Percentiles rank a stretch among this genome's conserved stretches.
Evolutionary conservation across 2,329 filamentous ascomycete genomes (phyloP).

Genomic region (Emergomyces orientalis): DNA sequence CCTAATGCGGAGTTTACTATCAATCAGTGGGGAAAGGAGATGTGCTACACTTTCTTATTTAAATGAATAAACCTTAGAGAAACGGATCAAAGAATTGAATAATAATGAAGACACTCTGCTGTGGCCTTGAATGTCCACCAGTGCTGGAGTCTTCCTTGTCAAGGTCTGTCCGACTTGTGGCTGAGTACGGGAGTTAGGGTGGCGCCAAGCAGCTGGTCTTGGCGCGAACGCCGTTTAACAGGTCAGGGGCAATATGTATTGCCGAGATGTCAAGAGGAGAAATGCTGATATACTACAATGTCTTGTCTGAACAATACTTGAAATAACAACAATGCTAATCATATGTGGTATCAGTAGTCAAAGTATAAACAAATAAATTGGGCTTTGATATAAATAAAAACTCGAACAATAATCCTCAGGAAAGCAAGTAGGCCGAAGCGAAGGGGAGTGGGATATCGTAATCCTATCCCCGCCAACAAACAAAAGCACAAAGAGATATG

Average conservation of each 20-base stretch:
- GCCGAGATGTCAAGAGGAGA: no score
- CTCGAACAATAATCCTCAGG: background rate
- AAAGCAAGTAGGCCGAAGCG: background rate
- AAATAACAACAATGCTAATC: background rate
- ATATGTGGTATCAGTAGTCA: background rate
- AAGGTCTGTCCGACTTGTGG: background rate
- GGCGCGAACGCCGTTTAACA: no score
- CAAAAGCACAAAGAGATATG: background rate
- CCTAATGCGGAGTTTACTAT: background rate
- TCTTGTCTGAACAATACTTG: no score
- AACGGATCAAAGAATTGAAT: background rate
- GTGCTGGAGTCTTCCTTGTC: no score
- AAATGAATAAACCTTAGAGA: background rate
- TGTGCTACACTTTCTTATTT: background rate
- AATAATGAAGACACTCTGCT: background rate
- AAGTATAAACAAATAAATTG: background rate
- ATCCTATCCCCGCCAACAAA: background rate
- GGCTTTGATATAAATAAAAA: no score
- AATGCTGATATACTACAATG: no score
- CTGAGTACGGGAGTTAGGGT: background rate
- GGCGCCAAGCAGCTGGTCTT: background rate
- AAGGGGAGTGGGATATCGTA: background rate
- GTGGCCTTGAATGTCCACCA: background rate
- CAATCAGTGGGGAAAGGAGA: background rate
- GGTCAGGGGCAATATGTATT: no score